Evolutionary conservation across 768 basidiomycete genomes (phyloP).

Genomic region (Steccherinum ochraceum): DNA sequence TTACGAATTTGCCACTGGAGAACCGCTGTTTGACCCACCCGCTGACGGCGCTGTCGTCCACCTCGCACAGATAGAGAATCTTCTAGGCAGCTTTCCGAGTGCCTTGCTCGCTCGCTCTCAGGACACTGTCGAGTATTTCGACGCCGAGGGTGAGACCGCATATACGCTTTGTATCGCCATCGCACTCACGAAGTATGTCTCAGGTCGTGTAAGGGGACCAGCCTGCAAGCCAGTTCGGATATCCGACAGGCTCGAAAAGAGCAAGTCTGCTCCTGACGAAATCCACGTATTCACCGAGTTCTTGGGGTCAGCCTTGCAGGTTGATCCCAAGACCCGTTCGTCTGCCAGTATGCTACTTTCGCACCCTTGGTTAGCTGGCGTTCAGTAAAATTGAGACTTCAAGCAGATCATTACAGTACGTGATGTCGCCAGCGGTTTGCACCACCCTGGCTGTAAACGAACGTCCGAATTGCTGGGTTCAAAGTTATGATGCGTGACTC

Average conservation of each 20-base stretch:
- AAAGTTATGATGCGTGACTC: no score
- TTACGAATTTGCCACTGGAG: slow-evolving; percentile 3
- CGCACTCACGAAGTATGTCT: neutral
- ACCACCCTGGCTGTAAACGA: no score
- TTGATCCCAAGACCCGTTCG: slow-evolving; percentile 1
- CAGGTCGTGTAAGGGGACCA: neutral
- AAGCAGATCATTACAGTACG: no score
- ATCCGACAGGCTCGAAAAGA: neutral
- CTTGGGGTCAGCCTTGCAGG: neutral
- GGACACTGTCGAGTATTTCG: neutral
- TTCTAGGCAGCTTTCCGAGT: neutral
- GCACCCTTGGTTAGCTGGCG: slow-evolving; percentile 2
- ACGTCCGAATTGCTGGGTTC: no score
- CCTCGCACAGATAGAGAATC: neutral
- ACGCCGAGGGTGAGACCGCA: neutral
- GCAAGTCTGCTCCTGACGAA: neutral
- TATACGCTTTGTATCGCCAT: no score
- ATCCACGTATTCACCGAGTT: neutral
- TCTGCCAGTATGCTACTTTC: neutral
- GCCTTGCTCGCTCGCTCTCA: neutral
- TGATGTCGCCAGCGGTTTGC: no score
- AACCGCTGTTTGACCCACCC: neutral
- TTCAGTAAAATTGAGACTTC: no score
- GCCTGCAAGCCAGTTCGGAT: neutral
- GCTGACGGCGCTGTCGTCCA: neutral